phyloP scores from a whole-genome alignment of 1,284 basidiomycete genomes.

The Mycosarcoma mackinlayi region DNA sequence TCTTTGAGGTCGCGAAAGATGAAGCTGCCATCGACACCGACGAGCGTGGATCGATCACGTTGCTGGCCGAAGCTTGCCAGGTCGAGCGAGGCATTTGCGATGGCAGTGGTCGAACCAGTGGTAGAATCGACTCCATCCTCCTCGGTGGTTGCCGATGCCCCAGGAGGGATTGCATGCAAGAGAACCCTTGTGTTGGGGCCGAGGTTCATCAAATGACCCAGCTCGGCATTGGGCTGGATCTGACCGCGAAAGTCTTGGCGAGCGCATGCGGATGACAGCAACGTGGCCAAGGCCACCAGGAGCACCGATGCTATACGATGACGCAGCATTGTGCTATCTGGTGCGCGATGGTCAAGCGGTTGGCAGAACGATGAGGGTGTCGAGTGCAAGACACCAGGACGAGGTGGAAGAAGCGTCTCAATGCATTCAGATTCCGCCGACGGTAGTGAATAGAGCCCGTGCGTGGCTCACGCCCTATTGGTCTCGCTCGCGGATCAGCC shows the following conservation, averaged over 20 bases:
- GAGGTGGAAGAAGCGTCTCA: too few species aligned
- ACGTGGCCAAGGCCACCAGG: conserved; percentile 20
- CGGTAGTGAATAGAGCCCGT: too few species aligned
- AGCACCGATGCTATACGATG: neutral
- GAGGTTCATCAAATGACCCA: conserved; percentile 39
- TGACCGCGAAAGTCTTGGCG: conserved; percentile 51
- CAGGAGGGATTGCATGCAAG: conserved; percentile 33
- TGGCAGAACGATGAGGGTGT: neutral
- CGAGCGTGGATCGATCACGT: conserved; percentile 38
- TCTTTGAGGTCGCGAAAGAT: conserved; percentile 47
- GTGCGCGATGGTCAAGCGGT: neutral
- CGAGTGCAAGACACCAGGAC: neutral
- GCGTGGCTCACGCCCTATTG: too few species aligned
- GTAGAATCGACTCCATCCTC: neutral
- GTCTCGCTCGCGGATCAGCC: too few species aligned
- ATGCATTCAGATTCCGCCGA: too few species aligned
- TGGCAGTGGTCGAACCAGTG: neutral
- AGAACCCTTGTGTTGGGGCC: conserved; percentile 39
- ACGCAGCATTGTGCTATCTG: neutral
- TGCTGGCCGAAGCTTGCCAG: conserved; percentile 28
- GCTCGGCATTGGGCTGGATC: conserved; percentile 43
- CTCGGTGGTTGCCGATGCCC: neutral
- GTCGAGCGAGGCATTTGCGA: conserved; percentile 2
- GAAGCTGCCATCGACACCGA: conserved; percentile 46
- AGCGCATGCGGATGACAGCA: conserved; percentile 11